phyloP scores from a whole-genome alignment of 2,329 filamentous ascomycete genomes.

The Aschersonia sp. region DNA sequence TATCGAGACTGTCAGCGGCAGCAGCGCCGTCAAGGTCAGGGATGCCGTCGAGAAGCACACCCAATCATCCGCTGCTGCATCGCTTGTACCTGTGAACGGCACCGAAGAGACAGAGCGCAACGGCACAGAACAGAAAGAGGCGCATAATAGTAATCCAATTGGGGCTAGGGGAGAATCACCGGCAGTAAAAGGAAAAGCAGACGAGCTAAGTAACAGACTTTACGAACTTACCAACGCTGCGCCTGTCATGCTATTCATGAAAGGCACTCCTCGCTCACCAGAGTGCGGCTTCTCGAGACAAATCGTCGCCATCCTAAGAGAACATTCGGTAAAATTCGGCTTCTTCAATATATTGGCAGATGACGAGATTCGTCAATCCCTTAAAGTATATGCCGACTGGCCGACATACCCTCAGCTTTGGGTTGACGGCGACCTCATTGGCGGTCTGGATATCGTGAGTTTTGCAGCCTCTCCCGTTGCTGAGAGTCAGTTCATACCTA shows the following conservation, averaged over 20 bases:
- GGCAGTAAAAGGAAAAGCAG: slow-evolving; percentile 48
- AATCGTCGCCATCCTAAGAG: slow-evolving; percentile 71
- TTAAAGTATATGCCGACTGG: slow-evolving; percentile 98
- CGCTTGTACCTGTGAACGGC: slow-evolving; percentile 20
- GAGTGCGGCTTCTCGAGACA: slow-evolving; percentile 92
- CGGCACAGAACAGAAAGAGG: neutral
- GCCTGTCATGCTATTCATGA: slow-evolving; percentile 98
- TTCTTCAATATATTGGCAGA: slow-evolving; percentile 99
- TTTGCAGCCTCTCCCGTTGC: neutral
- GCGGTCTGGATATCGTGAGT: slow-evolving; percentile 89
- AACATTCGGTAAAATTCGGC: slow-evolving; percentile 86
- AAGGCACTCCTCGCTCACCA: slow-evolving; percentile 76
- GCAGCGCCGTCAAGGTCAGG: slow-evolving; percentile 74
- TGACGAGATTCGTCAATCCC: slow-evolving; percentile 87
- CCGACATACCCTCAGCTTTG: slow-evolving; percentile 95
- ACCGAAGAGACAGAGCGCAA: slow-evolving; percentile 15
- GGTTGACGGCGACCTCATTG: slow-evolving; percentile 79
- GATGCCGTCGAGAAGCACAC: slow-evolving; percentile 75
- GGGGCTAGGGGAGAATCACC: too few relatives aligned
- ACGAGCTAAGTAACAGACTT: slow-evolving; percentile 66
- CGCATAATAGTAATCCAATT: neutral
- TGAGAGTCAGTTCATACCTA: neutral
- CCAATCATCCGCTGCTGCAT: slow-evolving; percentile 25
- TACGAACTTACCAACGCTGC: slow-evolving; percentile 83
- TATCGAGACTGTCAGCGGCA: slow-evolving; percentile 77